A percentile compares a stretch with the other conserved stretches of the same genome.
Conservation (phyloP, 139 green algal genomes). For the Chlamydomonas urium region DNA sequence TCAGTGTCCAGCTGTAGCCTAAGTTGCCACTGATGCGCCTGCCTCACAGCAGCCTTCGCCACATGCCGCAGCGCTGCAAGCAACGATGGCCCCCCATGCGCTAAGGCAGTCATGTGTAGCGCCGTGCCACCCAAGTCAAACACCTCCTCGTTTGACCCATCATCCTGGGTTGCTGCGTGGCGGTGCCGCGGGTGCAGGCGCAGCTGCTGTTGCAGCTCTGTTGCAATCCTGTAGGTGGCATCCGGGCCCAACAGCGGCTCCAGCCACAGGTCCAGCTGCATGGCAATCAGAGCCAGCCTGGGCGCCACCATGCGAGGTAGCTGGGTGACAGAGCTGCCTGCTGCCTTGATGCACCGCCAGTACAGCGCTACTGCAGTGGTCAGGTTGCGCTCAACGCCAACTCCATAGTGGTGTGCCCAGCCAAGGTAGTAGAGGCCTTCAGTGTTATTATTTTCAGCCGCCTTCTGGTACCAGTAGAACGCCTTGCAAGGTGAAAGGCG, state of each 20-base stretch:
- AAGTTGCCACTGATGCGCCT: no score
- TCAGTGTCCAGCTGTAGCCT: neutral
- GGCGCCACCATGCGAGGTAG: conserved; percentile 17
- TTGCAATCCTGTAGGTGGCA: neutral
- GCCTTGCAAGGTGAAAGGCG: neutral
- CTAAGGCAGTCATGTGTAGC: no score
- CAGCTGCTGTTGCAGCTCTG: neutral
- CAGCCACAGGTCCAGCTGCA: conserved; percentile 22
- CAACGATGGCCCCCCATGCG: no score
- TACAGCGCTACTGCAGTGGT: conserved; percentile 19
- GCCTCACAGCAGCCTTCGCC: no score
- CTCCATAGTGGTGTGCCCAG: conserved; percentile 27
- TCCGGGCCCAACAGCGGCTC: neutral
- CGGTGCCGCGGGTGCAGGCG: no score
- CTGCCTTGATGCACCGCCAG: neutral
- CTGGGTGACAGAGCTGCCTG: neutral
- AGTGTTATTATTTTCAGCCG: conserved; percentile 7
- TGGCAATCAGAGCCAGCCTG: conserved; percentile 15
- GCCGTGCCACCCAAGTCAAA: no score
- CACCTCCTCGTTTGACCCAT: no score
- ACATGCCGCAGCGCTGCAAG: no score
- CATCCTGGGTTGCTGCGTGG: no score
- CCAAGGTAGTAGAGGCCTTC: conserved; percentile 31
- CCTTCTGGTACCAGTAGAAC: conserved; percentile 17
- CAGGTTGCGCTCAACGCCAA: conserved; percentile 20